phyloP scores from a whole-genome alignment of 306 rosid species.

The Cicer judaicum region DNA sequence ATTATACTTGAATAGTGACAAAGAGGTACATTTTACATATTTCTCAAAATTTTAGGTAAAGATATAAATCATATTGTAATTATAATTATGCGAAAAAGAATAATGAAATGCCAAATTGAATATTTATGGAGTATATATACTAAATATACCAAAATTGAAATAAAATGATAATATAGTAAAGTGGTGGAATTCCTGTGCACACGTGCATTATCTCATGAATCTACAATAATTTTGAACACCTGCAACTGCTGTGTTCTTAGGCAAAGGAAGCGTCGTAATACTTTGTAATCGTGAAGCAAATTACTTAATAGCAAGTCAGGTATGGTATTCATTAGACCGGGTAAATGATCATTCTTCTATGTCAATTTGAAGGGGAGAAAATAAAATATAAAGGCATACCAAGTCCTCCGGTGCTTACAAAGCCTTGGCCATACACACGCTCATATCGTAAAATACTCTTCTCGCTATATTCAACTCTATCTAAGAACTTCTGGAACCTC shows the following conservation, averaged over 20 bases:
- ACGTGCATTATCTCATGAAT: constrained; percentile 18
- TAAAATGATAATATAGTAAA: background rate
- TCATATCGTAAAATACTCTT: constrained; percentile 64
- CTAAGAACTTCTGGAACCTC: constrained; percentile 68
- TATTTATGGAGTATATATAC: background rate
- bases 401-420: constrained; percentile 77
- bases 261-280: background rate
- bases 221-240: background rate
- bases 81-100: background rate
- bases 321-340: constrained; percentile 1
- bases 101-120: background rate
- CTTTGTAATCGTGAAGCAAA: constrained; percentile 12
- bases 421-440: constrained; percentile 65
- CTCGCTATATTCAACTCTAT: constrained; percentile 61
- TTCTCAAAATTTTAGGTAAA: background rate
- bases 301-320: constrained; percentile 19
- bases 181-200: background rate
- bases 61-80: background rate
- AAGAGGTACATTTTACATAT: constrained; percentile 3
- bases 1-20: background rate
- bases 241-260: background rate
- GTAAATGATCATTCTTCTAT: constrained; percentile 34
- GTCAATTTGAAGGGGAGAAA: constrained; percentile 5
- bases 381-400: constrained; percentile 51
- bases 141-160: background rate